Evolutionary conservation across 306 rosid genomes (phyloP).

Genomic region (Rosa chinensis): DNA sequence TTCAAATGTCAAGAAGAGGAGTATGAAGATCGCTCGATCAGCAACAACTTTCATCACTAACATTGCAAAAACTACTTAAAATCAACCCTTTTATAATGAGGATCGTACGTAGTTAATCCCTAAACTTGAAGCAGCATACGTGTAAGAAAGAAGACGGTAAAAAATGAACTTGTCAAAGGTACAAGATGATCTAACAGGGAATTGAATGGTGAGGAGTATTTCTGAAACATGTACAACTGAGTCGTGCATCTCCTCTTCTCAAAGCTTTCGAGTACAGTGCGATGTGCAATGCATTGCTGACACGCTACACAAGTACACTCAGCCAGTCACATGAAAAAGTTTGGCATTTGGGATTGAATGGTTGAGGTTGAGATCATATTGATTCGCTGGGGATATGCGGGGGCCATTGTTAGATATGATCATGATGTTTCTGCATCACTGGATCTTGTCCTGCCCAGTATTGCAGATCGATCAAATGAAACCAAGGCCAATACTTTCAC

Average conservation of each 20-base stretch:
- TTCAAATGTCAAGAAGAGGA: not conserved
- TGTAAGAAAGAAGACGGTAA: not conserved
- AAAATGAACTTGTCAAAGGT: not conserved
- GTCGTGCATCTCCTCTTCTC: not conserved
- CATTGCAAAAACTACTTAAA: too few species aligned
- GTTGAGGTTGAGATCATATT: not conserved
- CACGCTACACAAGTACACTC: not conserved
- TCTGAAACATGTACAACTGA: not conserved
- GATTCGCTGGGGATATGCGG: not conserved
- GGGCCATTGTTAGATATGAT: constrained; percentile 7
- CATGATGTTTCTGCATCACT: not conserved
- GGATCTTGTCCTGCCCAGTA: not conserved
- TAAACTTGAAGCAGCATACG: not conserved
- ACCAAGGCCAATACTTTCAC: not conserved
- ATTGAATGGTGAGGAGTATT: constrained; percentile 7
- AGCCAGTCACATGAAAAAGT: not conserved
- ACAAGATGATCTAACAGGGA: not conserved
- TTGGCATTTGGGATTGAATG: constrained; percentile 4
- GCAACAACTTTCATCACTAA: too few species aligned
- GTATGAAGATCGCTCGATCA: too few species aligned
- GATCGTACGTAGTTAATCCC: not conserved
- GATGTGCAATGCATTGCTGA: constrained; percentile 3
- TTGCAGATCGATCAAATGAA: not conserved
- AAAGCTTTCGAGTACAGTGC: not conserved
- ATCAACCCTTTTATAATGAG: not conserved